Percentiles rank a stretch among this genome's conserved stretches.
These are phyloP conservation scores for Mimosa pudica DNA, from an alignment of 306 rosid species.

Conservation along the genomic window DNA sequence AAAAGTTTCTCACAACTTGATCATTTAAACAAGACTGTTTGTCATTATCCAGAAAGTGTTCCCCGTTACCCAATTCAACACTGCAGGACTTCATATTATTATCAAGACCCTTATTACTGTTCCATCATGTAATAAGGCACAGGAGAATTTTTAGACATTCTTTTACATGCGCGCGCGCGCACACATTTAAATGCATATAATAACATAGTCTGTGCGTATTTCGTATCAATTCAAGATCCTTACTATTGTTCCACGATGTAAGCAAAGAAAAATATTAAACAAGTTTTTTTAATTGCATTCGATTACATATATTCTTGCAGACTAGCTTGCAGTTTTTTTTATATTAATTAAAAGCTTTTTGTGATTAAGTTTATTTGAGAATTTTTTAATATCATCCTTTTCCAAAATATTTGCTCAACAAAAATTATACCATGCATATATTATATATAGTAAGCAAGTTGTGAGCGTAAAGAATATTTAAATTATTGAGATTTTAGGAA, in stretches of 20 bases:
- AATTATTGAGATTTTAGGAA: too few relatives aligned
- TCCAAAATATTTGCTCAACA: too few relatives aligned
- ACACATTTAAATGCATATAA: too few relatives aligned
- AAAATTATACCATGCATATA: too few relatives aligned
- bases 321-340: too few relatives aligned
- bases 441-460: too few relatives aligned
- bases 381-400: too few relatives aligned
- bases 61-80: constrained; percentile 14
- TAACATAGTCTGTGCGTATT: too few relatives aligned
- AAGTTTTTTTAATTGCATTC: neutral
- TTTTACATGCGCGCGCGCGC: neutral
- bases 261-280: neutral
- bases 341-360: neutral
- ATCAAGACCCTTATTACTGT: constrained; percentile 23
- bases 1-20: neutral
- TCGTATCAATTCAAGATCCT: constrained; percentile 9
- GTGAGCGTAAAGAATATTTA: too few relatives aligned
- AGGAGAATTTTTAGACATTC: neutral
- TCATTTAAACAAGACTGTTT: neutral
- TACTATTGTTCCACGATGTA: neutral
- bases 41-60: neutral
- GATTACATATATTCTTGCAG: too few relatives aligned
- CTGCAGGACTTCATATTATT: neutral
- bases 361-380: neutral
- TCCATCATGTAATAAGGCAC: neutral